Conservation (phyloP, 805 yeast species). For the Spathaspora hagerdaliae region DNA sequence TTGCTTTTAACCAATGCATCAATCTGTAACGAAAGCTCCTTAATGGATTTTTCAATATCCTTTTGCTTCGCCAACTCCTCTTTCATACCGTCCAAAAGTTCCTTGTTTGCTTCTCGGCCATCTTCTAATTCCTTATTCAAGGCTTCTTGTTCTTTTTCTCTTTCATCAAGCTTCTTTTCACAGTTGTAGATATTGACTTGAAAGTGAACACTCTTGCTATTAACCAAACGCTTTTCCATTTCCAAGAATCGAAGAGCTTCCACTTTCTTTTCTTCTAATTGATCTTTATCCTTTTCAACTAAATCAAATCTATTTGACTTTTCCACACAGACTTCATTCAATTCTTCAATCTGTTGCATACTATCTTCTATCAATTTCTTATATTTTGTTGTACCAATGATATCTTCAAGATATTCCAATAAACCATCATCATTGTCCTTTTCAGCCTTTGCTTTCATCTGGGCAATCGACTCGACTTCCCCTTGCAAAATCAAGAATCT, state of each 20-base stretch:
- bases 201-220: slow-evolving; percentile 49
- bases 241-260: slow-evolving; percentile 64
- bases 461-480: slow-evolving; percentile 97
- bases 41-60: slow-evolving; percentile 11
- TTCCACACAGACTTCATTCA: slow-evolving; percentile 77
- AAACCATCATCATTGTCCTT: slow-evolving; percentile 89
- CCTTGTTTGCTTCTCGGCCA: slow-evolving; percentile 22
- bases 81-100: slow-evolving; percentile 21
- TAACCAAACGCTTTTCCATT: slow-evolving; percentile 57
- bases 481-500: slow-evolving; percentile 94
- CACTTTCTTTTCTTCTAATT: slow-evolving; percentile 61
- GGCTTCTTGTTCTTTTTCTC: slow-evolving; percentile 35
- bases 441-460: slow-evolving; percentile 97
- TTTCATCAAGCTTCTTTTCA: slow-evolving; percentile 34
- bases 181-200: slow-evolving; percentile 49
- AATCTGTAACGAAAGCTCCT: slow-evolving; percentile 13
- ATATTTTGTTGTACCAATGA: slow-evolving; percentile 88
- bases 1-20: slow-evolving; percentile 21
- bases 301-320: slow-evolving; percentile 76
- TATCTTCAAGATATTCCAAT: slow-evolving; percentile 91
- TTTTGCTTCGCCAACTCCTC: slow-evolving; percentile 27
- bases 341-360: slow-evolving; percentile 56
- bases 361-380: slow-evolving; percentile 71
- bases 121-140: slow-evolving; percentile 34
- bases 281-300: slow-evolving; percentile 70